These are phyloP conservation scores for Metarhizium robertsii DNA, from an alignment of 2,329 filamentous ascomycete genomes.

Conservation along the genomic window DNA sequence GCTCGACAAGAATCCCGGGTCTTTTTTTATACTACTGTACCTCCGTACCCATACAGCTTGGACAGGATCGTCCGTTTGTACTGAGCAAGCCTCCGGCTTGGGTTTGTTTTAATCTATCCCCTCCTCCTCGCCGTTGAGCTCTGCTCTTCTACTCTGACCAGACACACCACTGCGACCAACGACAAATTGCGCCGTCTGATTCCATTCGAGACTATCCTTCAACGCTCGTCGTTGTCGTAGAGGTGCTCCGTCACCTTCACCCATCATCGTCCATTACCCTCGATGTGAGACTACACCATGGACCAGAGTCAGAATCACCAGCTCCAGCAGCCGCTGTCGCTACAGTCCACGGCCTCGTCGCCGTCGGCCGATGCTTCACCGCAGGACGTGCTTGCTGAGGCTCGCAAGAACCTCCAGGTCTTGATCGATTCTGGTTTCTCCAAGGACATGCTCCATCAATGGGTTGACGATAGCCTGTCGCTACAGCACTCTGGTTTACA, in stretches of 20 bases:
- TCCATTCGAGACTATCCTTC: not conserved
- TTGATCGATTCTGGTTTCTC: constrained; percentile 36
- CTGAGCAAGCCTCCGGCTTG: not conserved
- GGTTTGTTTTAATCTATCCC: constrained; percentile 4
- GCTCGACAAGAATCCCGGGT: constrained; percentile 4
- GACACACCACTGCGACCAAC: constrained; percentile 6
- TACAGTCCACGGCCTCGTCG: constrained; percentile 10
- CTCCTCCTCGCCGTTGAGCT: constrained; percentile 5
- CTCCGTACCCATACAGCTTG: constrained; percentile 2
- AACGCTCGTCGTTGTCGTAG: constrained; percentile 7
- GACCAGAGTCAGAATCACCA: constrained; percentile 21
- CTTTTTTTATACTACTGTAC: constrained; percentile 3
- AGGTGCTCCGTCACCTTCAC: constrained; percentile 8
- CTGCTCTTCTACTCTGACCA: constrained; percentile 4
- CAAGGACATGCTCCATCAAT: constrained; percentile 31
- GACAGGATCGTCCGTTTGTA: constrained; percentile 5
- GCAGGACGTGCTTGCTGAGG: constrained; percentile 35
- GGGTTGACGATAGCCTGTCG: constrained; percentile 28
- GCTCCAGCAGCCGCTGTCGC: constrained; percentile 16
- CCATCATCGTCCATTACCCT: constrained; percentile 10
- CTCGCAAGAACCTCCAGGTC: constrained; percentile 34
- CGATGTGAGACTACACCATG: constrained; percentile 22
- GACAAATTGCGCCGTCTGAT: constrained; percentile 5
- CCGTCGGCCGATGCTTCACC: constrained; percentile 24
- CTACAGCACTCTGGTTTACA: constrained; percentile 19